A percentile compares a stretch with the other conserved stretches of the same genome.
Evolutionary conservation across 1,139 yeast genomes (phyloP).

Genomic region (Pichia norvegensis): DNA sequence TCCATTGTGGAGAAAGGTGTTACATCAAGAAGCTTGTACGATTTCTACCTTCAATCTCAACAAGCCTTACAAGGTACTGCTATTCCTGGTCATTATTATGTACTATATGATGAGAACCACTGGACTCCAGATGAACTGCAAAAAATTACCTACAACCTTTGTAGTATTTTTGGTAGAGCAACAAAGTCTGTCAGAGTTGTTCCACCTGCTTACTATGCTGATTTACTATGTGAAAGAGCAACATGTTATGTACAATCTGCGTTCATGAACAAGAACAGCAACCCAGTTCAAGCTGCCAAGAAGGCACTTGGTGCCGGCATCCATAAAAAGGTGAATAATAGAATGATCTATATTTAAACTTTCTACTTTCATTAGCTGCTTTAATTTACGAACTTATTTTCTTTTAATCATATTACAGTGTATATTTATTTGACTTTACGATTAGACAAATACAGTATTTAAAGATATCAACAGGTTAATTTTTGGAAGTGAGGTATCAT

Average conservation of each 20-base stretch:
- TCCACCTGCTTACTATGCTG: conserved; percentile 27
- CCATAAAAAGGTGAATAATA: conserved; percentile 19
- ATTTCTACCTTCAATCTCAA: conserved; percentile 28
- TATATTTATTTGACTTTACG: background rate
- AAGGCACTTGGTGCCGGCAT: conserved; percentile 19
- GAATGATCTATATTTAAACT: conserved; percentile 22
- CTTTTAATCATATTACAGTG: background rate
- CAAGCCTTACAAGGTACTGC: conserved; percentile 30
- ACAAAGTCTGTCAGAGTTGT: conserved; percentile 28
- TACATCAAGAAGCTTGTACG: conserved; percentile 26
- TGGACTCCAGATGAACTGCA: conserved; percentile 26
- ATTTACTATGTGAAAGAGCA: conserved; percentile 28
- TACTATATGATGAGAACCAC: conserved; percentile 26
- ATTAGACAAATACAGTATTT: background rate
- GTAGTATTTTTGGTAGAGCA: conserved; percentile 27
- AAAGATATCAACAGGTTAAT: background rate
- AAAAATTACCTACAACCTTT: conserved; percentile 24
- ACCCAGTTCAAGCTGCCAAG: conserved; percentile 16
- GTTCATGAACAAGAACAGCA: conserved; percentile 5
- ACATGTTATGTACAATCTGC: conserved; percentile 20
- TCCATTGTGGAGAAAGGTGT: conserved; percentile 27
- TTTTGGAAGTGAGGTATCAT: background rate
- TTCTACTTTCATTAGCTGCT: background rate
- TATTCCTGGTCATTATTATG: conserved; percentile 29
- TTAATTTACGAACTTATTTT: background rate